These are phyloP conservation scores for Leccinum subatratum DNA, from an alignment of 1,284 basidiomycete species.

Conservation along the genomic window DNA sequence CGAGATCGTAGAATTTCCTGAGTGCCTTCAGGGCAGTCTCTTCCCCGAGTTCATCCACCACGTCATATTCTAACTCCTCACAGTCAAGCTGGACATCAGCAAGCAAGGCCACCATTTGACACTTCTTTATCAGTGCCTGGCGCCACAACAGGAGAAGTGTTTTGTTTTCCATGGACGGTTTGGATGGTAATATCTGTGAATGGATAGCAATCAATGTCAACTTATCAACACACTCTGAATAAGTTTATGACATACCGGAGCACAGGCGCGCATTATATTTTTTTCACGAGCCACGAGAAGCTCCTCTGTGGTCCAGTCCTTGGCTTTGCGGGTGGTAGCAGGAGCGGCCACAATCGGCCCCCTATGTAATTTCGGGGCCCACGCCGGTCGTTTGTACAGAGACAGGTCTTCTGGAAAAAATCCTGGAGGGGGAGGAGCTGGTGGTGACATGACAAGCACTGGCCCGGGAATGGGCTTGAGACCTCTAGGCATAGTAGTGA, in stretches of 20 bases:
- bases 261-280: constrained; percentile 2
- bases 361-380: background rate
- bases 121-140: constrained; percentile 2
- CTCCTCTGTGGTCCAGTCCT: constrained; percentile 1
- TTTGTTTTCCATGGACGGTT: background rate
- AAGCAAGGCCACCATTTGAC: background rate
- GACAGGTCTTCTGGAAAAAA: constrained; percentile 8
- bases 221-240: background rate
- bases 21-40: constrained; percentile 33
- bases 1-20: background rate
- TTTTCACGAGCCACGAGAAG: background rate
- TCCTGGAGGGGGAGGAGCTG: constrained; percentile 3
- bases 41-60: constrained; percentile 4
- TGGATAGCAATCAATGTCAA: background rate
- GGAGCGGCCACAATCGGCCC: background rate
- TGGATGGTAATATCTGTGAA: constrained; percentile 2
- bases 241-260: constrained; percentile 2
- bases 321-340: background rate
- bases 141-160: background rate
- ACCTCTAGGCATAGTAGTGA: background rate
- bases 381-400: constrained; percentile 1
- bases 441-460: background rate
- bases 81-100: constrained; percentile 8
- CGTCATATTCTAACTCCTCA: constrained; percentile 2
- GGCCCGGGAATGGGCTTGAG: background rate